These are phyloP conservation scores for Diplosphaera chodatii DNA, from an alignment of 139 green algal genomes.

Conservation along the genomic window DNA sequence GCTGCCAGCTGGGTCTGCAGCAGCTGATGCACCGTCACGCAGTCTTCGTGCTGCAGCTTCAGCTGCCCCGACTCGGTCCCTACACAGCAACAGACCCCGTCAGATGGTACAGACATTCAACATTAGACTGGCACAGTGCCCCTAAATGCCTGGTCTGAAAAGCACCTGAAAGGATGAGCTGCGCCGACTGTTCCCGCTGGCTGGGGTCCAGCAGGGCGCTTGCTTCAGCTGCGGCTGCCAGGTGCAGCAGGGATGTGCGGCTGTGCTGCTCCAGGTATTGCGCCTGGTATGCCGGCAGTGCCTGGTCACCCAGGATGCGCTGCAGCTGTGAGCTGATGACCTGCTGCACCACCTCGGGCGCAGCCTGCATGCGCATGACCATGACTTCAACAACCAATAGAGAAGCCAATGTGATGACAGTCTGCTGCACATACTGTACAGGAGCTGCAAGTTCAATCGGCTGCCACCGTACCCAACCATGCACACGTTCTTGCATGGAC, in stretches of 20 bases:
- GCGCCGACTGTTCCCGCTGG: constrained; percentile 9
- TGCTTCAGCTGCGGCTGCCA: constrained; percentile 40
- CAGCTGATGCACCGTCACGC: constrained; percentile 35
- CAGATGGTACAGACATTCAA: too few relatives aligned
- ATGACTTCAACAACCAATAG: too few relatives aligned
- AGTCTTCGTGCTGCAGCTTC: constrained; percentile 21
- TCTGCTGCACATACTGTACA: too few relatives aligned
- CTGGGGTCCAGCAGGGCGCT: constrained; percentile 24
- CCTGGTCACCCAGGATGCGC: constrained; percentile 31
- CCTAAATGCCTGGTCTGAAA: too few relatives aligned
- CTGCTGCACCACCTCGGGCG: constrained; percentile 25
- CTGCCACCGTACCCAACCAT: too few relatives aligned
- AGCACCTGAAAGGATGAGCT: constrained; percentile 8
- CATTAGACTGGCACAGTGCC: too few relatives aligned
- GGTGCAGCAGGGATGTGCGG: constrained; percentile 27
- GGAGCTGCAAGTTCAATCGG: too few relatives aligned
- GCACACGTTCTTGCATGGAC: too few relatives aligned
- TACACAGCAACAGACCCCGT: too few relatives aligned
- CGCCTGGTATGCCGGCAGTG: constrained; percentile 18
- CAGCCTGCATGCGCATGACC: not conserved
- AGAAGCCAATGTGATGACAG: too few relatives aligned
- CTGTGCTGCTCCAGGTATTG: constrained; percentile 30
- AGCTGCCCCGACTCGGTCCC: constrained; percentile 5
- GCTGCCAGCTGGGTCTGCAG: constrained; percentile 25
- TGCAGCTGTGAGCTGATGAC: constrained; percentile 32